phyloP scores from a whole-genome alignment of 2,329 filamentous ascomycete genomes.

The Venturia oleaginea region DNA sequence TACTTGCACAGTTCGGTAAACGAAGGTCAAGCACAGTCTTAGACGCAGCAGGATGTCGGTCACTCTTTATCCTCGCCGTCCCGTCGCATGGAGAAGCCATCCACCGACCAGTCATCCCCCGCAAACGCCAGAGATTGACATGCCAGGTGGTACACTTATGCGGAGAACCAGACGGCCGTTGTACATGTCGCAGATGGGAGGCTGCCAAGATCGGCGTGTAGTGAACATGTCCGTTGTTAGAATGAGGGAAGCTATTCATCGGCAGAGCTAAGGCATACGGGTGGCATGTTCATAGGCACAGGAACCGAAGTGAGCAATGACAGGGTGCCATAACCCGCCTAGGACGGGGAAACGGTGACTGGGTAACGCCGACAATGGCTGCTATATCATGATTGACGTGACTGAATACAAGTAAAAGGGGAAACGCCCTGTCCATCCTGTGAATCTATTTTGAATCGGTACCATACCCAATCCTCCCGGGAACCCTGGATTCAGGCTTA shows the following conservation, averaged over 20 bases:
- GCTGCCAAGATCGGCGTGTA: constrained; percentile 1
- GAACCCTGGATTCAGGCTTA: neutral
- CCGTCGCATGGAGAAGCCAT: neutral
- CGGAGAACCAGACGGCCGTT: constrained; percentile 3
- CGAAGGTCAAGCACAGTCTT: neutral
- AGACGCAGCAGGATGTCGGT: neutral
- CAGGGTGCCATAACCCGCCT: neutral
- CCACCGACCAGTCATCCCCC: neutral
- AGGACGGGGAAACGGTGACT: neutral
- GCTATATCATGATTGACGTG: constrained; percentile 3
- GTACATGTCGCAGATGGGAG: neutral
- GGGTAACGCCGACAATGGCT: constrained; percentile 3
- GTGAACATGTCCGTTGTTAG: constrained; percentile 3
- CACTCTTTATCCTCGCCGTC: constrained; percentile 5
- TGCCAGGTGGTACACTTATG: neutral
- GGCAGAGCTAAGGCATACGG: constrained; percentile 7
- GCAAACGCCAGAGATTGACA: constrained; percentile 2
- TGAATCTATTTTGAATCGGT: neutral
- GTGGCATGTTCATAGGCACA: neutral
- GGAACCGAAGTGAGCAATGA: neutral
- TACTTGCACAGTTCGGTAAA: neutral
- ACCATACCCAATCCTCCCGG: neutral
- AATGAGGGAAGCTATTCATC: neutral
- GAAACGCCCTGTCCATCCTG: neutral
- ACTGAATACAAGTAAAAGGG: constrained; percentile 2